Conservation (phyloP, 768 basidiomycete species). For the Trametes cingulata region DNA sequence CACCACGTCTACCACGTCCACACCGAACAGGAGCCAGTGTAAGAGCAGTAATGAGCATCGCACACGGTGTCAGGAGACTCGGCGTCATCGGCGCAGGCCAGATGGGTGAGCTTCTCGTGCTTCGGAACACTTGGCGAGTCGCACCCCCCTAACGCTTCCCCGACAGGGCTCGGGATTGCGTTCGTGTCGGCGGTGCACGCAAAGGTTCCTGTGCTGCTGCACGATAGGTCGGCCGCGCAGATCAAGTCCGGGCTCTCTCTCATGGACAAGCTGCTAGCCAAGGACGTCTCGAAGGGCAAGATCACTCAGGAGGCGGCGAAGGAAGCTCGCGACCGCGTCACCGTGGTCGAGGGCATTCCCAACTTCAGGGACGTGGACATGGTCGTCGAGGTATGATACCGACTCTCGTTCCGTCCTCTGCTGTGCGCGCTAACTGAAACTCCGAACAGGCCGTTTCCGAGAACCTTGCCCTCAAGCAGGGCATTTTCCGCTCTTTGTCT, state of each 20-base stretch:
- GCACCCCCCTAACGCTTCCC: background rate
- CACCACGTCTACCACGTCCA: background rate
- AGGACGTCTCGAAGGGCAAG: slow-evolving; percentile 85
- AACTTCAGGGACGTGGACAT: slow-evolving; percentile 82
- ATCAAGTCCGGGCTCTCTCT: slow-evolving; percentile 70
- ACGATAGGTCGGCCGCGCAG: slow-evolving; percentile 77
- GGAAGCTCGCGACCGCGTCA: slow-evolving; percentile 68
- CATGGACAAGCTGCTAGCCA: slow-evolving; percentile 81
- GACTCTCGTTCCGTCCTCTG: background rate
- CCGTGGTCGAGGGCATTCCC: slow-evolving; percentile 53
- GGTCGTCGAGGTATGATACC: slow-evolving; percentile 74
- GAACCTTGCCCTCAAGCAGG: slow-evolving; percentile 72
- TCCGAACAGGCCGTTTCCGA: slow-evolving; percentile 81
- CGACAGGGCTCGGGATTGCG: slow-evolving; percentile 81
- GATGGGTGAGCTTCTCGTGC: slow-evolving; percentile 47
- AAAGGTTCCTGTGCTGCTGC: slow-evolving; percentile 80
- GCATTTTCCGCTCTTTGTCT: slow-evolving; percentile 72
- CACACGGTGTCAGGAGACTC: slow-evolving; percentile 72
- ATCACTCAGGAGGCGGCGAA: slow-evolving; percentile 69
- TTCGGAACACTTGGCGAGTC: background rate
- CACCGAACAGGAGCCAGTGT: too few relatives aligned
- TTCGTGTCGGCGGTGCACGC: slow-evolving; percentile 85
- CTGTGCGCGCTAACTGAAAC: background rate
- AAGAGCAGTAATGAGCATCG: slow-evolving; percentile 56
- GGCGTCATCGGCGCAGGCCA: slow-evolving; percentile 85